Base-by-base conservation (phyloP, 805 yeast genomes). In the Candida oleophila region DNA sequence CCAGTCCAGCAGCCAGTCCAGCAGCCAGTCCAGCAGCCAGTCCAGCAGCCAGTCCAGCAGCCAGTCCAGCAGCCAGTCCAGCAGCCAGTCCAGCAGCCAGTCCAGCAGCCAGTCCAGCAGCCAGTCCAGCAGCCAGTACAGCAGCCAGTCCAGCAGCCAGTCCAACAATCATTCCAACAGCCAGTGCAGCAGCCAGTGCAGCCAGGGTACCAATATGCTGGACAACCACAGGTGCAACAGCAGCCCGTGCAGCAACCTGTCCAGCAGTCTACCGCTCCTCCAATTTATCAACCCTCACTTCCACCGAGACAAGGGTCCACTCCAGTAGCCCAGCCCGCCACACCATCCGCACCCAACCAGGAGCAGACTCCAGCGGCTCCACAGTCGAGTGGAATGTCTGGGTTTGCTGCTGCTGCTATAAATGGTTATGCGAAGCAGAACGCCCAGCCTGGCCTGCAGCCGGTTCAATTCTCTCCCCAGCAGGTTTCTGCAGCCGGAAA, bases 41-140 rank as follows among this genome's bases (percentile, higher is more conserved):
- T 33, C 3, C 35, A 22, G 3, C 47, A 44, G 21, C 49, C 47
- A 20, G 43, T 22, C 4, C 47, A 36, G 12, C 47, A 39, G 16
- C 42, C 21, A 16, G 38, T 19, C 15, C 42, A 46, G 25, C 30
- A 25, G 30, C 52, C 47, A 22, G 20, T 5, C 5, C 38, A 34
- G 20, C 18, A 15, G 19, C n/a, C 51, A 41, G 14, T 25, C 20
- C 42, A 51, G 43, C 59, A 54, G 42, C 55, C 52, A 28, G 41
- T 55, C 36, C 38, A 37, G 35, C 51, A 55, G 37, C n/a, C n/a
- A n/a, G 15, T 45, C 14, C 41, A 42, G 21, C 51, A 35, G 33
- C 49, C 39, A 37, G 30, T 7, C 8, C 44, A 36, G 12, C 25
- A 12, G 9, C 43, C 42, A 22, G 20, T 5, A 34, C 38, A 34